phyloP scores from a whole-genome alignment of 345 rosid species.

The Passiflora organensis region DNA sequence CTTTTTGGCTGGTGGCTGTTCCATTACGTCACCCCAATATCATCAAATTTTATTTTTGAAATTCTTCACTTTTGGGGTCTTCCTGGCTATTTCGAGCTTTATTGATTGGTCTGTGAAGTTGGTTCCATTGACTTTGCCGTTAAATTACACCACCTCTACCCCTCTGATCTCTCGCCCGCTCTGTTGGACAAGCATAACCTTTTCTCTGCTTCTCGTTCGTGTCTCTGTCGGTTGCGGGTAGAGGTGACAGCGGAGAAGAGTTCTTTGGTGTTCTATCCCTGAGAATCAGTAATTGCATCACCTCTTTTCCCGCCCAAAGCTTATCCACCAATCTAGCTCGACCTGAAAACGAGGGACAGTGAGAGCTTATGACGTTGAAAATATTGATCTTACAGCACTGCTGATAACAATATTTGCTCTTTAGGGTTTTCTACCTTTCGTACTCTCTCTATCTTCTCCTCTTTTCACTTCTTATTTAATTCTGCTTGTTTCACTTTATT shows the following conservation, averaged over 20 bases:
- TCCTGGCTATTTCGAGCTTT: slow-evolving; percentile 5
- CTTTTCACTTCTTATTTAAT: slow-evolving; percentile 30
- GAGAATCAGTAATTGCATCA: slow-evolving; percentile 29
- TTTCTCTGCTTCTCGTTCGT: slow-evolving; percentile 3
- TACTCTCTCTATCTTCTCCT: slow-evolving; percentile 1
- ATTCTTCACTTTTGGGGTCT: background rate
- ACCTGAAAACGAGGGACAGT: slow-evolving; percentile 35
- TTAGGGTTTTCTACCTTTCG: slow-evolving; percentile 38
- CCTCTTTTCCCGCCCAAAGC: slow-evolving; percentile 35
- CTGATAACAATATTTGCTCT: slow-evolving; percentile 16
- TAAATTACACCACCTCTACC: too few relatives aligned
- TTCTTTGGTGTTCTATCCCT: background rate
- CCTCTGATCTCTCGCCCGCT: too few relatives aligned
- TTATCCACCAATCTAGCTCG: slow-evolving; percentile 55
- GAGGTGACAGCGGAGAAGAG: slow-evolving; percentile 25
- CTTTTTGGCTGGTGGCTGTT: slow-evolving; percentile 42
- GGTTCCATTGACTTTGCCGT: slow-evolving; percentile 20
- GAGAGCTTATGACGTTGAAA: slow-evolving; percentile 35
- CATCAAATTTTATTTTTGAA: slow-evolving; percentile 1
- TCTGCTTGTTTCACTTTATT: slow-evolving; percentile 25
- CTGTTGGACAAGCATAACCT: too few relatives aligned
- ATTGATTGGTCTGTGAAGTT: slow-evolving; percentile 23
- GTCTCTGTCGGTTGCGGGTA: slow-evolving; percentile 58
- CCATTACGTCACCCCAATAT: slow-evolving; percentile 38
- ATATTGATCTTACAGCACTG: slow-evolving; percentile 14